Evolutionary conservation across 2,329 filamentous ascomycete genomes (phyloP).

Genomic region (Aspergillus brunneoviolaceus): DNA sequence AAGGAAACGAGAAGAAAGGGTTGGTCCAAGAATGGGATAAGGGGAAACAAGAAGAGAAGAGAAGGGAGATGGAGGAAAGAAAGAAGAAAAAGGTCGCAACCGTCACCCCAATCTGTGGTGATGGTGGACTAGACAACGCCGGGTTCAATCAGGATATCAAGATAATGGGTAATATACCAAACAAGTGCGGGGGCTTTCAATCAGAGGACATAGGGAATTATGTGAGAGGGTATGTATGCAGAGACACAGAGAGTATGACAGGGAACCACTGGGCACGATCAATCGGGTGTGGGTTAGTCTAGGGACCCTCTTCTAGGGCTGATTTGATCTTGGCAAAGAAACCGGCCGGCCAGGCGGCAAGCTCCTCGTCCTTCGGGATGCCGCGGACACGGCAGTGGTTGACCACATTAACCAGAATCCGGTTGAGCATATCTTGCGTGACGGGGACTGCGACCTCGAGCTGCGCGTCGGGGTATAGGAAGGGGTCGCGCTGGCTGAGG

Average conservation of each 20-base stretch:
- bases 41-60: neutral
- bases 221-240: neutral
- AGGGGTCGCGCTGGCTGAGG: slow-evolving; percentile 56
- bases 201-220: neutral
- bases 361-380: slow-evolving; percentile 57
- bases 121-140: neutral
- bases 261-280: too few species aligned
- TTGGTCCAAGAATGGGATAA: neutral
- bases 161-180: neutral
- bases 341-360: slow-evolving; percentile 48
- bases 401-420: slow-evolving; percentile 60
- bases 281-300: neutral
- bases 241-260: neutral
- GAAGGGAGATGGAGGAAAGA: neutral
- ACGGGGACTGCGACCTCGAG: slow-evolving; percentile 50
- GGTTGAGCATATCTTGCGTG: slow-evolving; percentile 58
- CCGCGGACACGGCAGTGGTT: slow-evolving; percentile 59
- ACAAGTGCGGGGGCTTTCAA: neutral
- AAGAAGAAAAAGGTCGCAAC: neutral
- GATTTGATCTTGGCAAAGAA: slow-evolving; percentile 51
- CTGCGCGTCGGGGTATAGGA: slow-evolving; percentile 57
- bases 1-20: neutral
- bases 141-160: slow-evolving; percentile 1
- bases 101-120: neutral
- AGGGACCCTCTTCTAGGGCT: slow-evolving; percentile 40